Percentiles rank a stretch among this genome's conserved stretches.
These are phyloP conservation scores for Raddia distichophylla DNA, from an alignment of 176 grass and related monocot genomes.

Conservation along the genomic window DNA sequence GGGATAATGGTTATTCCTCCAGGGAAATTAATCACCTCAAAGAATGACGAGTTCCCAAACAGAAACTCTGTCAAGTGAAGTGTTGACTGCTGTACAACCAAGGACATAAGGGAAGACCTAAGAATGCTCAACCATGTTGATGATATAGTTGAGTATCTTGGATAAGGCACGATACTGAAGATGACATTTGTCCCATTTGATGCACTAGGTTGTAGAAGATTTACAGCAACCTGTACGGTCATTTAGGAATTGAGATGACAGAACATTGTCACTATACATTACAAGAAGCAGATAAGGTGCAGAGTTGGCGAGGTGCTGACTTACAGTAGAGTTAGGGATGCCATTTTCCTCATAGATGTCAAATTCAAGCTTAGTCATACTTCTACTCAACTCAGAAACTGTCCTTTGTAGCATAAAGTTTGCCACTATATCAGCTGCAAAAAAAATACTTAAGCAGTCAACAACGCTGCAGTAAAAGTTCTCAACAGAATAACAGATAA, in stretches of 20 bases:
- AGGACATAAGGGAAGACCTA: constrained; percentile 72
- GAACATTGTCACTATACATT: constrained; percentile 14
- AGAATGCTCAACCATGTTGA: constrained; percentile 78
- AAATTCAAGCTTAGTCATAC: constrained; percentile 70
- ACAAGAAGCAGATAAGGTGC: constrained; percentile 30
- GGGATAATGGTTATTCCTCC: constrained; percentile 95
- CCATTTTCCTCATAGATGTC: constrained; percentile 91
- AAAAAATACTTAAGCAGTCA: constrained; percentile 18
- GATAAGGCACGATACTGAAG: constrained; percentile 83
- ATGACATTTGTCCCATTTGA: constrained; percentile 71
- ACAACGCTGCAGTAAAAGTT: neutral
- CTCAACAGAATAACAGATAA: constrained; percentile 10
- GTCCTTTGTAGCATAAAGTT: constrained; percentile 80
- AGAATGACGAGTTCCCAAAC: constrained; percentile 73
- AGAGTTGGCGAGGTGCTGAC: constrained; percentile 23
- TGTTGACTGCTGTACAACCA: constrained; percentile 70
- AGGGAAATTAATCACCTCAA: constrained; percentile 79
- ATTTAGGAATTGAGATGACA: constrained; percentile 8
- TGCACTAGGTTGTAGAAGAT: constrained; percentile 57
- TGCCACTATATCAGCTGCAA: constrained; percentile 80
- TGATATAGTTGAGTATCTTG: constrained; percentile 66
- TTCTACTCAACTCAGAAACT: constrained; percentile 58
- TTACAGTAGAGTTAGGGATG: constrained; percentile 78
- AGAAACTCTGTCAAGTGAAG: constrained; percentile 68
- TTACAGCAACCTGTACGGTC: constrained; percentile 63